Conservation (phyloP, 345 rosid species). For the Mallotus nudiflorus region DNA sequence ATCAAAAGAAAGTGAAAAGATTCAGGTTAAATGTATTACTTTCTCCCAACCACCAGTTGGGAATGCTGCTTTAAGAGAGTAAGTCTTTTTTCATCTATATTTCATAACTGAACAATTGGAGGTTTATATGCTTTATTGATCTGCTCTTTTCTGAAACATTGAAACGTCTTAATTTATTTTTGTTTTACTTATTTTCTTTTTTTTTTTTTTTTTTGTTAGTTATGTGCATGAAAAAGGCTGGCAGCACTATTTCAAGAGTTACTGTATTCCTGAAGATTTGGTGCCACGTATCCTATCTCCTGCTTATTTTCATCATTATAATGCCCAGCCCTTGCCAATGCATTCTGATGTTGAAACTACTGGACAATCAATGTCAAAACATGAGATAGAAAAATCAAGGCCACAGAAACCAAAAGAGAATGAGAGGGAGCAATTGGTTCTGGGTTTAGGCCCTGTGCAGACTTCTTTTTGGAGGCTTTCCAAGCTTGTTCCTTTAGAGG, state of each 20-base stretch:
- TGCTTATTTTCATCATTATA: conserved; percentile 94
- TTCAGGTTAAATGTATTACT: conserved; percentile 88
- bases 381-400: conserved; percentile 44
- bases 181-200: conserved; percentile 9
- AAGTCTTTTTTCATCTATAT: conserved; percentile 25
- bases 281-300: conserved; percentile 95
- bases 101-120: background rate
- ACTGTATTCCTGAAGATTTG: conserved; percentile 95
- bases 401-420: conserved; percentile 47
- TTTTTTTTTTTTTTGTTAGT: conserved; percentile 35
- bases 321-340: conserved; percentile 54
- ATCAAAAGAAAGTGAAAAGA: conserved; percentile 59
- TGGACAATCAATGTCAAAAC: conserved; percentile 34
- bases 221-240: conserved; percentile 89
- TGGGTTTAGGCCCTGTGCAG: conserved; percentile 94
- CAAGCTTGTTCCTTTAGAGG: conserved; percentile 80
- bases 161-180: background rate
- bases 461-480: conserved; percentile 94
- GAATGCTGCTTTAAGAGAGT: conserved; percentile 97
- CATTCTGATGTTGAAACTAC: conserved; percentile 46
- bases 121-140: background rate
- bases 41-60: conserved; percentile 98
- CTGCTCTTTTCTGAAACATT: background rate
- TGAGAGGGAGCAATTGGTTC: conserved; percentile 70
- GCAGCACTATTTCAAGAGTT: conserved; percentile 92